phyloP scores from a whole-genome alignment of 129 eudicot species.

The Flaveria brownii region DNA sequence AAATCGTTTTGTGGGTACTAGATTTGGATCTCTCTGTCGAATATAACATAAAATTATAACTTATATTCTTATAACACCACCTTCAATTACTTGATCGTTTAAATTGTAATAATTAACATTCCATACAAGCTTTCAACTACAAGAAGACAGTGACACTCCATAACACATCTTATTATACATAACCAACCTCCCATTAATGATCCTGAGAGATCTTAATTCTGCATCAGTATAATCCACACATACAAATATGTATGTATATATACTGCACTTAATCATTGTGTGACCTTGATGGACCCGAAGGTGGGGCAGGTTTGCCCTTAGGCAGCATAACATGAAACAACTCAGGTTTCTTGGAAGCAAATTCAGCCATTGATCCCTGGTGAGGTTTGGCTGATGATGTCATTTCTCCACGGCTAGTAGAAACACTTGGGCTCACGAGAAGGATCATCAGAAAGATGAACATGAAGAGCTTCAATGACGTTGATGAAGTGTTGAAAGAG shows the following conservation, averaged over 20 bases:
- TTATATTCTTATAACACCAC: background rate
- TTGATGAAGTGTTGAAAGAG: conserved; percentile 25
- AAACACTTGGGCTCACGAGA: conserved; percentile 29
- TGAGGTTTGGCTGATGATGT: conserved; percentile 3
- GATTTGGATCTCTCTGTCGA: background rate
- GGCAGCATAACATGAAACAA: conserved; percentile 38
- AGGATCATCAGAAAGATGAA: conserved; percentile 27
- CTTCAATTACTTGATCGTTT: background rate
- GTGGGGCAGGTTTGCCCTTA: conserved; percentile 45
- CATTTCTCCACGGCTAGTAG: conserved; percentile 36
- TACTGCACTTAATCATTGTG: background rate
- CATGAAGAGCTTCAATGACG: conserved; percentile 26
- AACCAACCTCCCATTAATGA: conserved; percentile 13
- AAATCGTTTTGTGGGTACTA: background rate
- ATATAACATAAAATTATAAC: background rate
- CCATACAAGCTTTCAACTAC: conserved; percentile 20
- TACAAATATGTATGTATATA: background rate
- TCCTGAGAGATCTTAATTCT: conserved; percentile 19
- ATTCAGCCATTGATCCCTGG: conserved; percentile 21
- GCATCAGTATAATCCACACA: conserved; percentile 10
- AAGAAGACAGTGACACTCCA: conserved; percentile 5
- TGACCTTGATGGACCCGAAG: conserved; percentile 64
- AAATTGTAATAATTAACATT: background rate
- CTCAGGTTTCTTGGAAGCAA: conserved; percentile 1
- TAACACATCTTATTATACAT: conserved; percentile 14